Percentiles rank a stretch among this genome's conserved stretches.
Conservation (phyloP, 2,329 filamentous ascomycete species). For the Metarhizium humberi region DNA sequence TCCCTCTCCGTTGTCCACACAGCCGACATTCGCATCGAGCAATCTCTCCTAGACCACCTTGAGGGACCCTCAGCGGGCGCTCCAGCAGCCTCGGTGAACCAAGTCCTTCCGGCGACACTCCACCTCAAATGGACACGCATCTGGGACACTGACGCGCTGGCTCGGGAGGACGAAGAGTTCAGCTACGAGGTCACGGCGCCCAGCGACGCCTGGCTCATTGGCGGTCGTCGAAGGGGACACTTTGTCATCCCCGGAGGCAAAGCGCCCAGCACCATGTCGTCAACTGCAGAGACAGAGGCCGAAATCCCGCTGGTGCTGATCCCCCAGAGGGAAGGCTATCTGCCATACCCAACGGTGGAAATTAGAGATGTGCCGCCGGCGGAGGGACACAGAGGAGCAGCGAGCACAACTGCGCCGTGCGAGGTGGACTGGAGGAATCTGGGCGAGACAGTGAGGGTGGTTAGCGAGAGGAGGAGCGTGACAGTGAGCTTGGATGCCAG, state of each 20-base stretch:
- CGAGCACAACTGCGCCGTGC: conserved; percentile 31
- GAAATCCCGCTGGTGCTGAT: conserved; percentile 66
- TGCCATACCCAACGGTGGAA: conserved; percentile 72
- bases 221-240: conserved; percentile 69
- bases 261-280: conserved; percentile 31
- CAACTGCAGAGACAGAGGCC: conserved; percentile 40
- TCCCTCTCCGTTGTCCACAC: conserved; percentile 76
- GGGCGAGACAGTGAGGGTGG: conserved; percentile 67
- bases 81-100: conserved; percentile 48
- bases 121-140: conserved; percentile 52
- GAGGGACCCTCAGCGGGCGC: conserved; percentile 22
- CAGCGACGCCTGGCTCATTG: conserved; percentile 73
- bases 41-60: conserved; percentile 21
- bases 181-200: conserved; percentile 72
- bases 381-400: conserved; percentile 14
- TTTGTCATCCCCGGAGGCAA: conserved; percentile 49
- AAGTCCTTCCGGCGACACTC: conserved; percentile 55
- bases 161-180: conserved; percentile 55
- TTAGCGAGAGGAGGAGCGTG: conserved; percentile 60
- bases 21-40: conserved; percentile 52
- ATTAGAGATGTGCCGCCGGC: conserved; percentile 51
- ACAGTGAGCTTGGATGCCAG: conserved; percentile 65
- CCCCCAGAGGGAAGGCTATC: conserved; percentile 66
- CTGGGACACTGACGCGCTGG: conserved; percentile 43
- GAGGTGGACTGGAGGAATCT: conserved; percentile 76